A percentile compares a stretch with the other conserved stretches of the same genome.
Conservation (phyloP, 73 alveolate species). For the Symbiodinium natans region DNA sequence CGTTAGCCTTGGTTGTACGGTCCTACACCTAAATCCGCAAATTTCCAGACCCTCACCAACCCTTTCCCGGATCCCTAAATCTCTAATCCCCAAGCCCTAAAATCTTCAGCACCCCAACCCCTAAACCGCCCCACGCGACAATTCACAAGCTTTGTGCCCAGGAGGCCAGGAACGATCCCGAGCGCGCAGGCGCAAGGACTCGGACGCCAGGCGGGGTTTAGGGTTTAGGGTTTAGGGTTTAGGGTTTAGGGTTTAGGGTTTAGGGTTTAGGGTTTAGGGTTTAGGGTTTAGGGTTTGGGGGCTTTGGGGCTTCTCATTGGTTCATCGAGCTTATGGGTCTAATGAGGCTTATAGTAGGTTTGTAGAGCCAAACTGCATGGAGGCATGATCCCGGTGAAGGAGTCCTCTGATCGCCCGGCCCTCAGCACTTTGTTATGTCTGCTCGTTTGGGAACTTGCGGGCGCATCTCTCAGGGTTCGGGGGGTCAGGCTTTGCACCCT, state of each 20-base stretch:
- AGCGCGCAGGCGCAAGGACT: slow-evolving; percentile 87
- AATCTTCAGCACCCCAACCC: not conserved
- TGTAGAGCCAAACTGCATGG: too few species aligned
- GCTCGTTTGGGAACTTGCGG: too few species aligned
- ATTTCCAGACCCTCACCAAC: not conserved
- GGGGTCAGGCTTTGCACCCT: too few species aligned
- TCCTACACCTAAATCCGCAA: too few species aligned
- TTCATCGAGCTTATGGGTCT: too few species aligned
- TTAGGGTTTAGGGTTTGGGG: too few species aligned
- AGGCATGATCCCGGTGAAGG: not conserved
- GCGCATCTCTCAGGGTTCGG: too few species aligned
- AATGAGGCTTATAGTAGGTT: too few species aligned
- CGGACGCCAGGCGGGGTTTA: slow-evolving; percentile 23
- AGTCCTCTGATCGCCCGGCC: not conserved
- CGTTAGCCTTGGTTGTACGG: not conserved
- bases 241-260: not conserved
- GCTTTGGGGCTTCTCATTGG: too few species aligned
- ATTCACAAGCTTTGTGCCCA: too few species aligned
- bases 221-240: not conserved
- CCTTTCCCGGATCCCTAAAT: not conserved
- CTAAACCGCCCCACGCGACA: too few species aligned
- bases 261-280: not conserved
- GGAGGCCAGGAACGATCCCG: slow-evolving; percentile 92
- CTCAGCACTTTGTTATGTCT: not conserved
- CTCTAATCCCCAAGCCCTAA: not conserved